Evolutionary conservation across 1,284 basidiomycete genomes (phyloP), one percentile per base, ranked within the genome.

Genomic region (Leccinum fallax): DNA sequence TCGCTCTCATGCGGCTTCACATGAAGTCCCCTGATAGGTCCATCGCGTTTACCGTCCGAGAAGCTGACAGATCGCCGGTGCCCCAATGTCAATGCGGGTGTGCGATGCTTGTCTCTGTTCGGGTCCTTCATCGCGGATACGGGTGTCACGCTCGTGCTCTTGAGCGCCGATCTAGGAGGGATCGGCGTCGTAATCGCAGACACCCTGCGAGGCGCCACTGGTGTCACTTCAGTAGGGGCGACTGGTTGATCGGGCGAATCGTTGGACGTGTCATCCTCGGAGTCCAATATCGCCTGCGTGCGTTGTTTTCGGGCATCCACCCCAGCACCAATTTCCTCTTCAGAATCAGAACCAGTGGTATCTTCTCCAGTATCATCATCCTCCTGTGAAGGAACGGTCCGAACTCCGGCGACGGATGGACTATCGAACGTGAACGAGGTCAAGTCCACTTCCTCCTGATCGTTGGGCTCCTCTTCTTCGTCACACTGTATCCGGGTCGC

Each of bases 61-160:
- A 98, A 98, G 74, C 93, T 95, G 58, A 98, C 95, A 52, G 93
- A 95, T 34, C 95, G 85, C 28, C 88, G 85, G 63, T 88, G 83
- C 1, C 74, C 76, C 15, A 75, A 65, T 55, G 69, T 76, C 56
- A 78, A 79, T 26, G 81, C 69, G 15, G 88, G 87, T 16, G 87
- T 90, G 60, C 78, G 78, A 67, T 81, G 77, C 54, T 74, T 77
- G 26, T 73, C 70, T 28, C 79, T 80, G 66, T 70, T 80, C 26
- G 80, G 73, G 67, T 81, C 80, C 69, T 83, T 85, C 72, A 74
- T 57, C 4, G 74, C 72, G 2, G 72, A 74, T 2, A 73, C 57
- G 2, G 72, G 72, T 11, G 72, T 74, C 19, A 38, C 63, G 51
- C 75, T 74, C 24, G 60, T 43, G 55, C 72, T 77, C 64, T 77